A percentile compares a stretch with the other conserved stretches of the same genome.
Evolutionary conservation across 192 early-diverging fungal species (phyloP).

Genomic region (Piromyces sp.): DNA sequence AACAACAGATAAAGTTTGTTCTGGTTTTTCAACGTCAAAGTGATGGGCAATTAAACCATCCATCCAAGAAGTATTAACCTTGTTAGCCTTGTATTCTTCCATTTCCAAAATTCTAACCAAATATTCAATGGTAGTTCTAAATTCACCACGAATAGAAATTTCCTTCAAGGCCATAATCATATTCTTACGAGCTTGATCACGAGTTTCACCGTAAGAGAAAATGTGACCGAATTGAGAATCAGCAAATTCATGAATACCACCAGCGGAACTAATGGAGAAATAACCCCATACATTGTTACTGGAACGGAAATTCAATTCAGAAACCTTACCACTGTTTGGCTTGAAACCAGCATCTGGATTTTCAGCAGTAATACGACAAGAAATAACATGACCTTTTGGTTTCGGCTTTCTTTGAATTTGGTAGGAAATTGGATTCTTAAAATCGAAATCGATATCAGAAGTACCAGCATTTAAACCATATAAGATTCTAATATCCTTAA

Average conservation of each 20-base stretch:
- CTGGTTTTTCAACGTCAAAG: constrained; percentile 77
- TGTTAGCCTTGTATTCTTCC: constrained; percentile 71
- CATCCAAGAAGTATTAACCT: constrained; percentile 87
- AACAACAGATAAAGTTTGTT: constrained; percentile 72
- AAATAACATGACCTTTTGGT: constrained; percentile 94
- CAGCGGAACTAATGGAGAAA: constrained; percentile 85
- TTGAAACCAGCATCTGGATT: constrained; percentile 99
- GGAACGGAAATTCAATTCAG: constrained; percentile 90
- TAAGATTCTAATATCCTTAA: constrained; percentile 87
- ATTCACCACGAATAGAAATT: constrained; percentile 93
- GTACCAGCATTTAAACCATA: constrained; percentile 54
- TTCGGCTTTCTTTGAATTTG: constrained; percentile 78
- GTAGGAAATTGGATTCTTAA: constrained; percentile 49
- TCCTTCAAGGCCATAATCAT: constrained; percentile 96
- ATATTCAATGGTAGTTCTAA: constrained; percentile 96
- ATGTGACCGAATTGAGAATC: constrained; percentile 99
- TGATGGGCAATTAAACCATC: constrained; percentile 77
- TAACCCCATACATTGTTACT: constrained; percentile 99
- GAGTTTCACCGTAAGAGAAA: constrained; percentile 88
- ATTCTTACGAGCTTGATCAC: constrained; percentile 83
- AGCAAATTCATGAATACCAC: constrained; percentile 97
- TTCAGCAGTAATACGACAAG: constrained; percentile 94
- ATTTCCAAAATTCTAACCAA: constrained; percentile 84
- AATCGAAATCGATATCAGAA: constrained; percentile 87
- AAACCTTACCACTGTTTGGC: constrained; percentile 86